These are phyloP conservation scores for Scenedesmus sp. DNA, from an alignment of 163 green algal species.

Conservation along the genomic window DNA sequence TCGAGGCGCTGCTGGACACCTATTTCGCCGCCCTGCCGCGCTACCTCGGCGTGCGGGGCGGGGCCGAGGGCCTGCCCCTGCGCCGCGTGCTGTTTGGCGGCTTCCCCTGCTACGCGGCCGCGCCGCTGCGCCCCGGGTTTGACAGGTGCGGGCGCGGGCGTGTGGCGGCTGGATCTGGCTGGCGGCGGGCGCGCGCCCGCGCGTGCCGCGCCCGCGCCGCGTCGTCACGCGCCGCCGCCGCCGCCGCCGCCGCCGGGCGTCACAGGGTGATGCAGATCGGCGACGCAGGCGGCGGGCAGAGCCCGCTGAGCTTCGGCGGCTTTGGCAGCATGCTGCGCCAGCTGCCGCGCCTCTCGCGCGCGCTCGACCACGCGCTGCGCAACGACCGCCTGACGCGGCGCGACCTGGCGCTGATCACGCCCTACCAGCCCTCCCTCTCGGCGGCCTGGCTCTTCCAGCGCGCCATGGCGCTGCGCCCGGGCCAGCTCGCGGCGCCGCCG, in stretches of 20 bases:
- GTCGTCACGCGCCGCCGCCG: slow-evolving; percentile 32
- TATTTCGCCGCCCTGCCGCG: slow-evolving; percentile 86
- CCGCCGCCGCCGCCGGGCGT: slow-evolving; percentile 64
- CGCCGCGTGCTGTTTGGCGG: slow-evolving; percentile 87
- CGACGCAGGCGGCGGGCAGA: slow-evolving; percentile 75
- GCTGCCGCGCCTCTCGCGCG: slow-evolving; percentile 69
- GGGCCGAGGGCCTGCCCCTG: slow-evolving; percentile 60
- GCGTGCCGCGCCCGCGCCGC: neutral
- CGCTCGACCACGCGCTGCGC: slow-evolving; percentile 68
- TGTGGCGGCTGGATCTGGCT: slow-evolving; percentile 12
- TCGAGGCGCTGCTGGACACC: slow-evolving; percentile 84
- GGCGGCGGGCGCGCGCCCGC: neutral
- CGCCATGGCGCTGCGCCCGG: slow-evolving; percentile 74
- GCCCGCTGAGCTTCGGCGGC: slow-evolving; percentile 92
- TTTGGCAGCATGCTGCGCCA: slow-evolving; percentile 92
- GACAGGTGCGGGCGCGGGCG: too few relatives aligned
- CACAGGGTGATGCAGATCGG: slow-evolving; percentile 79
- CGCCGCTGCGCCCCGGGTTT: slow-evolving; percentile 67
- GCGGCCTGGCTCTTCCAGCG: slow-evolving; percentile 83
- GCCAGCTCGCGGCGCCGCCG: slow-evolving; percentile 51
- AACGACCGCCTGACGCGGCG: slow-evolving; percentile 48
- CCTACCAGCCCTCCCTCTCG: slow-evolving; percentile 83
- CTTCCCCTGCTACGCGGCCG: slow-evolving; percentile 85
- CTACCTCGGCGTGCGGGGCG: slow-evolving; percentile 67
- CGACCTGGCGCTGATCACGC: slow-evolving; percentile 71